phyloP scores from a whole-genome alignment of 2,329 filamentous ascomycete genomes.

The Penicillium sclerotigenum region DNA sequence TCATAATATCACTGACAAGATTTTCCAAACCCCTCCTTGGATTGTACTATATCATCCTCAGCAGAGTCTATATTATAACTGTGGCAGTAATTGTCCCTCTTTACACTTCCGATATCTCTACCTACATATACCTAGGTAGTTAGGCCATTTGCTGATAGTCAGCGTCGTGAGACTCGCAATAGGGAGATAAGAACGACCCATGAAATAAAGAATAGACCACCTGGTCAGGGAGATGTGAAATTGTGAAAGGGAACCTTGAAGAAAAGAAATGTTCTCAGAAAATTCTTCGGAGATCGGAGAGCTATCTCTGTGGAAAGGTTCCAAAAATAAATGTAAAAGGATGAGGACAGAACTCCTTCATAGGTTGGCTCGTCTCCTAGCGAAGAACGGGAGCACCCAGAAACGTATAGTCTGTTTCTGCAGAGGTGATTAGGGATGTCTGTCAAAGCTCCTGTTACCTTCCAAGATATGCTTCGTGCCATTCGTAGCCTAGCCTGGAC shows the following conservation, averaged over 20 bases:
- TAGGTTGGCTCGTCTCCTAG: neutral
- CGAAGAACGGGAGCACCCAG: neutral
- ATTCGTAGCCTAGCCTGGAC: neutral
- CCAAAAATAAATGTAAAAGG: neutral
- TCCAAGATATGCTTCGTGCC: neutral
- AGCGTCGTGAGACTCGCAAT: neutral
- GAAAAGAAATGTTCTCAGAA: neutral
- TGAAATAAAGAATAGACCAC: neutral
- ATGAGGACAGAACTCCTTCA: neutral
- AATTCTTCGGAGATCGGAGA: neutral
- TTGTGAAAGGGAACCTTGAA: too few species aligned
- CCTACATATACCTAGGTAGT: neutral
- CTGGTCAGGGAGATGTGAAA: too few species aligned
- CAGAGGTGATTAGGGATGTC: too few species aligned
- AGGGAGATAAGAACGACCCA: neutral
- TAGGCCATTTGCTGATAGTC: too few species aligned
- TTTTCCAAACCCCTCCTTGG: neutral
- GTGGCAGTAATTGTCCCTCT: neutral
- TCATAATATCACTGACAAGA: neutral
- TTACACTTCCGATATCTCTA: neutral
- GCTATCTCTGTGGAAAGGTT: too few species aligned
- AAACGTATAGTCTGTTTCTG: neutral
- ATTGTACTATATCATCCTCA: neutral
- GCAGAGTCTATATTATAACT: neutral
- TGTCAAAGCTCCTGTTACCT: too few species aligned